Evolutionary conservation across 257 asterid species (phyloP).

Genomic region (Knoxia roxburghii): DNA sequence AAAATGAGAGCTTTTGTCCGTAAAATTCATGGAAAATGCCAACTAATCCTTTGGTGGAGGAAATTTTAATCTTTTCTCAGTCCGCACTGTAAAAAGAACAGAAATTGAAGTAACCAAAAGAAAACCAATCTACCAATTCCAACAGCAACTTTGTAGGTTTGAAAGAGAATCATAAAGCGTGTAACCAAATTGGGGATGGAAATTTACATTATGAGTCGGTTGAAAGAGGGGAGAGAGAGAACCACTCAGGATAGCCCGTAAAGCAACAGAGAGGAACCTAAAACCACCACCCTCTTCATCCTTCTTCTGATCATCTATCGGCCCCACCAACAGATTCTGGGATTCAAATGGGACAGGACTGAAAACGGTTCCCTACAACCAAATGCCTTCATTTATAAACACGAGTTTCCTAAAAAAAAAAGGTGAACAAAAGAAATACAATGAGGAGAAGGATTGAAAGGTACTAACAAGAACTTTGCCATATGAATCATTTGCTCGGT

Average conservation of each 20-base stretch:
- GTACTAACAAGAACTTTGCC: slow-evolving; percentile 59
- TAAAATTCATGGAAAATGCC: too few species aligned
- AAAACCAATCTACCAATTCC: too few species aligned
- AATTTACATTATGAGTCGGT: slow-evolving; percentile 59
- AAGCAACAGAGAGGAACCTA: slow-evolving; percentile 34
- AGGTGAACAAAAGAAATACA: background rate
- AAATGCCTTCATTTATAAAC: too few species aligned
- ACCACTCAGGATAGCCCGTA: slow-evolving; percentile 45
- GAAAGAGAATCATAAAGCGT: background rate
- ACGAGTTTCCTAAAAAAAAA: background rate
- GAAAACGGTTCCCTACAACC: slow-evolving; percentile 69
- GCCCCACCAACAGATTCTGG: slow-evolving; percentile 24
- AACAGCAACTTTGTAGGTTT: background rate
- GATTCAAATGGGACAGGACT: slow-evolving; percentile 62
- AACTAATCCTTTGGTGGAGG: too few species aligned
- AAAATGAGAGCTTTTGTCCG: too few species aligned
- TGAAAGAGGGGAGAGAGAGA: slow-evolving; percentile 46
- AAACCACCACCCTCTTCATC: slow-evolving; percentile 22
- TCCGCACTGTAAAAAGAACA: too few species aligned
- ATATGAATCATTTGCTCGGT: slow-evolving; percentile 68
- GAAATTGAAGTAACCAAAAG: too few species aligned
- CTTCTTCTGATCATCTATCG: slow-evolving; percentile 27
- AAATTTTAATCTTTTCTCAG: too few species aligned
- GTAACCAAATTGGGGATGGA: background rate
- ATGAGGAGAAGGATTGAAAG: background rate